Conservation (phyloP, 2,329 filamentous ascomycete genomes). For the Cladophialophora bantiana region DNA sequence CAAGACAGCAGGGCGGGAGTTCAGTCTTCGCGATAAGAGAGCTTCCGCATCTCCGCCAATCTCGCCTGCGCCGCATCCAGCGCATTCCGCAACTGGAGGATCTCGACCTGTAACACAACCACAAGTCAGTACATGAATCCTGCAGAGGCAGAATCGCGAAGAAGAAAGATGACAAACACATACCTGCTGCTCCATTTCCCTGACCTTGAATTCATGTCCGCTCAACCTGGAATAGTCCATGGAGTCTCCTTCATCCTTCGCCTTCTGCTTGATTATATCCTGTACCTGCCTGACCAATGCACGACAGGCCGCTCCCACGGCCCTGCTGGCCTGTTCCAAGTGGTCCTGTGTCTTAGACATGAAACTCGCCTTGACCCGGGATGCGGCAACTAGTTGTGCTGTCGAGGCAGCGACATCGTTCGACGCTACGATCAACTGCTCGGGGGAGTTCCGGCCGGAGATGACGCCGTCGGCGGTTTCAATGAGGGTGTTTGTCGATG, state of each 20-base stretch:
- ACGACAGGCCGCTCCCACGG: constrained; percentile 87
- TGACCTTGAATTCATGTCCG: constrained; percentile 96
- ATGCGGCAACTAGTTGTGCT: constrained; percentile 93
- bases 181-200: constrained; percentile 99
- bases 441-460: constrained; percentile 86
- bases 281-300: constrained; percentile 91
- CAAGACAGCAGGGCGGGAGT: no score
- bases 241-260: constrained; percentile 76
- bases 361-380: constrained; percentile 94
- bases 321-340: constrained; percentile 89
- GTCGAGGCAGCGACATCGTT: constrained; percentile 97
- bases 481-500: constrained; percentile 92
- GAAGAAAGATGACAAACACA: constrained; percentile 45
- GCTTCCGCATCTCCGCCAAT: constrained; percentile 97
- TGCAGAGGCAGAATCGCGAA: constrained; percentile 16
- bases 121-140: constrained; percentile 30
- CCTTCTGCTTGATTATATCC: constrained; percentile 86
- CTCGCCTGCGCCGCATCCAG: constrained; percentile 79
- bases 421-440: constrained; percentile 96
- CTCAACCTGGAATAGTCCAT: constrained; percentile 89
- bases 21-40: constrained; percentile 83
- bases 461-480: constrained; percentile 98
- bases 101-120: constrained; percentile 75
- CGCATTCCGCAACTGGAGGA: constrained; percentile 90
- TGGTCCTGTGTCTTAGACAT: constrained; percentile 97